phyloP scores from a whole-genome alignment of 768 basidiomycete genomes.

The Termitomyces sp. region DNA sequence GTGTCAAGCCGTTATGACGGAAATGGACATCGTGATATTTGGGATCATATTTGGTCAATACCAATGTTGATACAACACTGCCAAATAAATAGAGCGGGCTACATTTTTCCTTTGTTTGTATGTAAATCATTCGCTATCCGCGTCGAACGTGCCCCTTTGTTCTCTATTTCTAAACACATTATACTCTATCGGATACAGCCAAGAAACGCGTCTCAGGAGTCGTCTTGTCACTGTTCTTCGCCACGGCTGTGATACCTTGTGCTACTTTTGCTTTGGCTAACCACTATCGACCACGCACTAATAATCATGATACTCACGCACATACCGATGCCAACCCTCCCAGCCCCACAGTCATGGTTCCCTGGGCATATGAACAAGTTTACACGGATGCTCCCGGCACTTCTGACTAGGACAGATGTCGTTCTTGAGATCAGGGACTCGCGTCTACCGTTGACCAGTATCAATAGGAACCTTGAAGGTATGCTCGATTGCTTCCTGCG shows the following conservation, averaged over 20 bases:
- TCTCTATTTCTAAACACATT: background rate
- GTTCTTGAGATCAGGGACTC: slow-evolving; percentile 95
- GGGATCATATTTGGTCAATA: slow-evolving; percentile 1
- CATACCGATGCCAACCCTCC: slow-evolving; percentile 41
- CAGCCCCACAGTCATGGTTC: slow-evolving; percentile 86
- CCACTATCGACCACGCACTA: background rate
- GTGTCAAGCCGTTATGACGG: slow-evolving; percentile 5
- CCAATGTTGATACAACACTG: background rate
- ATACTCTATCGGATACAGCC: background rate
- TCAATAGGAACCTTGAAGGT: slow-evolving; percentile 89
- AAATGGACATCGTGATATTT: slow-evolving; percentile 9
- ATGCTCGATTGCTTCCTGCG: slow-evolving; percentile 26
- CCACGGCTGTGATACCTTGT: background rate
- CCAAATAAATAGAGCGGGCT: background rate
- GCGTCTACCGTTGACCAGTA: slow-evolving; percentile 87
- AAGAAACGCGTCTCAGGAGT: background rate
- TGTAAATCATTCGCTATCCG: too few relatives aligned
- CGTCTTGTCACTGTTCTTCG: background rate
- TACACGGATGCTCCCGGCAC: slow-evolving; percentile 63
- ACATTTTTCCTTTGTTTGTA: background rate
- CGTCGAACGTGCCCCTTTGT: background rate
- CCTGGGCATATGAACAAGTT: slow-evolving; percentile 95
- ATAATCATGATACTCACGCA: slow-evolving; percentile 26
- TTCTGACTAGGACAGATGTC: slow-evolving; percentile 80
- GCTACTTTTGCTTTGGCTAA: background rate